Evolutionary conservation across 305 asterid species (phyloP).

Genomic region (Fraxinus xanthoxyloides): DNA sequence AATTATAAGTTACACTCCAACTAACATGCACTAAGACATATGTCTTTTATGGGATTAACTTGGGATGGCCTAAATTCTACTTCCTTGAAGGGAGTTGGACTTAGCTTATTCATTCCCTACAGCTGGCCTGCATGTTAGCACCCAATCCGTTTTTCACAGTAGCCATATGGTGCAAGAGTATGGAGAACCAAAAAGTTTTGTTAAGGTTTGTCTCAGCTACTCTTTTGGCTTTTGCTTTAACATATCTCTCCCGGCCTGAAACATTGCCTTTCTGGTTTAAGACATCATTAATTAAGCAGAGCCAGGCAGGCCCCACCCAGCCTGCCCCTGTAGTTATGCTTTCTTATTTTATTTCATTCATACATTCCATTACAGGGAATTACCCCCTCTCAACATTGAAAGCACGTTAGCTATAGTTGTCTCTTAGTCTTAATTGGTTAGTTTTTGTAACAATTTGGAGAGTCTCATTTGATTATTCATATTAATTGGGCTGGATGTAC

Average conservation of each 20-base stretch:
- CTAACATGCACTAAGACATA: too few relatives aligned
- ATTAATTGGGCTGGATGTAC: not conserved
- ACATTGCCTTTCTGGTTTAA: not conserved
- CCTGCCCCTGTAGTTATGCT: not conserved
- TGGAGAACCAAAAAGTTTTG: not conserved
- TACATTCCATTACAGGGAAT: not conserved
- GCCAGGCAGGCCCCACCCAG: not conserved
- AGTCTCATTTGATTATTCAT: not conserved
- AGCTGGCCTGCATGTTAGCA: not conserved
- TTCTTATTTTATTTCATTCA: not conserved
- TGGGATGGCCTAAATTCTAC: not conserved
- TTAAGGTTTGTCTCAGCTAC: not conserved
- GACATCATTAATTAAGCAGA: not conserved
- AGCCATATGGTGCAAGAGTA: not conserved
- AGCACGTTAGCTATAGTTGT: not conserved
- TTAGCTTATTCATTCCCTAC: not conserved
- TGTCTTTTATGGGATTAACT: not conserved
- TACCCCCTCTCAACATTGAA: not conserved
- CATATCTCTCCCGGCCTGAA: not conserved
- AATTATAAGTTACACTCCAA: too few relatives aligned
- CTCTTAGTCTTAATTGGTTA: not conserved
- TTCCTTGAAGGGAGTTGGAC: not conserved
- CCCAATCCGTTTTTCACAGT: not conserved
- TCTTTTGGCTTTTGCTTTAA: not conserved
- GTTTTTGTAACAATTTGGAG: not conserved